Conservation (phyloP, 352 stramenopile genomes). For the Pythium myriotylum region DNA sequence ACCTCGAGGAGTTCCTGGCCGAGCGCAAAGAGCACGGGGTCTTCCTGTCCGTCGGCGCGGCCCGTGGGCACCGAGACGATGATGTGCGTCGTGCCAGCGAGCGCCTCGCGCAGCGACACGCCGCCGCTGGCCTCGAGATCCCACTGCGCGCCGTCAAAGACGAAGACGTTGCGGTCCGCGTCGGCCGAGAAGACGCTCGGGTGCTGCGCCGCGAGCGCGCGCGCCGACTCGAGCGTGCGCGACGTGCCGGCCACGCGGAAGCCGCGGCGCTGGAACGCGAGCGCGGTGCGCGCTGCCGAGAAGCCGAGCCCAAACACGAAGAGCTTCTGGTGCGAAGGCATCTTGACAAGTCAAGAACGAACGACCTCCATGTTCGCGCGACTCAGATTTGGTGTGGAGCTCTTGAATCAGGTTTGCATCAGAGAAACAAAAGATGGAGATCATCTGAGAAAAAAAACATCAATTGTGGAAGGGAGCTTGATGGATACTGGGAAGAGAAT, state of each 20-base stretch:
- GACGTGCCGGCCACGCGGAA: slow-evolving; percentile 78
- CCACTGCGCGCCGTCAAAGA: slow-evolving; percentile 78
- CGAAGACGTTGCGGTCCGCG: slow-evolving; percentile 61
- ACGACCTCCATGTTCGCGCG: not conserved
- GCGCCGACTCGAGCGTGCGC: slow-evolving; percentile 51
- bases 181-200: slow-evolving; percentile 43
- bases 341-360: too few species aligned
- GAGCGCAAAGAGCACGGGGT: slow-evolving; percentile 72
- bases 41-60: slow-evolving; percentile 44
- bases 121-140: slow-evolving; percentile 34
- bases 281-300: slow-evolving; percentile 71
- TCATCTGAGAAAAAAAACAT: not conserved
- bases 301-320: slow-evolving; percentile 92
- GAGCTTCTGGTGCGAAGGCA: slow-evolving; percentile 43
- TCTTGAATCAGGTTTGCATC: too few species aligned
- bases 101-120: slow-evolving; percentile 42
- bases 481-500: not conserved
- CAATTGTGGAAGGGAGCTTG: too few species aligned
- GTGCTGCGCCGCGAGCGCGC: slow-evolving; percentile 39
- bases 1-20: slow-evolving; percentile 40
- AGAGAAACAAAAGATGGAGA: too few species aligned
- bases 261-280: slow-evolving; percentile 60
- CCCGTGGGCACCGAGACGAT: slow-evolving; percentile 73
- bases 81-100: slow-evolving; percentile 71
- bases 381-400: not conserved